Evolutionary conservation across 1,284 basidiomycete genomes (phyloP), one percentile per base, ranked within the genome.

Genomic region (Cryptococcus neoformans): DNA sequence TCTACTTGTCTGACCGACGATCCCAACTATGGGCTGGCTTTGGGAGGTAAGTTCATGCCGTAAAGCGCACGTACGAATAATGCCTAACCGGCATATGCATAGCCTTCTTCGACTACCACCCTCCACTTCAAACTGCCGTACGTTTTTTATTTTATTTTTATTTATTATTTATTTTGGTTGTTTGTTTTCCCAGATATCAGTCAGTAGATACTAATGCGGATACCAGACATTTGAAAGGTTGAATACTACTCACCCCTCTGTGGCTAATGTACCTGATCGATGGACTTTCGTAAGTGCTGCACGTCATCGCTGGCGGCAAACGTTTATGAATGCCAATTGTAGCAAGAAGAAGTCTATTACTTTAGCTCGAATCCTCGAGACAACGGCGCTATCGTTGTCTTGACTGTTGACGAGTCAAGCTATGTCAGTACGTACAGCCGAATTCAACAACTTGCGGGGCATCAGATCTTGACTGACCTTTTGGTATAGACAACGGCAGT

Each of bases 81-180:
- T 28, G 28, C 2, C 4, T 28, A 4, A 28, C 28, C 28, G 28
- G 28, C 28, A 28, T 28, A 28, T 40, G 38, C 0, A 14, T 49
- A 74, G 85, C 88, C 3, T 82, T 81, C 58, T 90, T 90, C 66
- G 87, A 89, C 72, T 88, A 88, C 70, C 88, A 91, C 67, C 84
- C 88, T 0, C 78, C 75, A 7, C 70, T 90, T 7, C 84, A 86
- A 69, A 81, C 58, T 14, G 76, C 75, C 6, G 76, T 76, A 28
- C 51, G 75, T 10, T 8, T 10, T 8, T 28, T 21, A 21, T 21
- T 28, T 28, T 28, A 28, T 28, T 28, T 28, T 28, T 28, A 28
- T 28, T 28, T 28, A 28, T 35, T 17, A 17, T 44, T 10, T 16
- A 4, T 28, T 28, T 28, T 28, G 28, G 28, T 28, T 28, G 28